phyloP scores from a whole-genome alignment of 140 eudicot genomes.

The Erigeron philadelphicus region DNA sequence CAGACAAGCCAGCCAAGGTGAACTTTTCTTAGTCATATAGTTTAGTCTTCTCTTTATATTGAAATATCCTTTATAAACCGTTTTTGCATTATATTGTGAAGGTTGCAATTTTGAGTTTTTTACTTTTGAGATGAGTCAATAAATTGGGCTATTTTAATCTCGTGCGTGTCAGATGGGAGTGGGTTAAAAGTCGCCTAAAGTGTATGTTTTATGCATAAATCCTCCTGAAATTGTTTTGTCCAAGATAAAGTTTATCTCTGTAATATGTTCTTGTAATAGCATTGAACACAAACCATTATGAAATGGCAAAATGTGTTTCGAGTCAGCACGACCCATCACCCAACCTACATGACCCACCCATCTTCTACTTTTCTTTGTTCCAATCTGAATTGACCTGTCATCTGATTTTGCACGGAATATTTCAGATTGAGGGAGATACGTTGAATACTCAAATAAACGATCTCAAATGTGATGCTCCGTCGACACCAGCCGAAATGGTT shows the following conservation, averaged over 20 bases:
- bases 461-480: slow-evolving; percentile 29
- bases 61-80: neutral
- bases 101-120: neutral
- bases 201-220: slow-evolving; percentile 2
- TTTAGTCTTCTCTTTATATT: neutral
- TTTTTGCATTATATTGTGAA: neutral
- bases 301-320: neutral
- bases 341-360: neutral
- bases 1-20: slow-evolving; percentile 52
- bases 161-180: neutral
- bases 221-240: neutral
- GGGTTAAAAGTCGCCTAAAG: slow-evolving; percentile 12
- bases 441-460: slow-evolving; percentile 29
- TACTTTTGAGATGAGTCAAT: neutral
- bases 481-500: slow-evolving; percentile 52
- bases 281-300: neutral
- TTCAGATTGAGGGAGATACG: slow-evolving; percentile 45
- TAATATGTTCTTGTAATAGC: neutral
- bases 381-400: neutral
- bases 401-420: slow-evolving; percentile 27
- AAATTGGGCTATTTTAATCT: neutral
- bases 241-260: neutral
- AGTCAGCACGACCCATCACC: neutral
- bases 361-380: neutral
- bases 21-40: neutral